A percentile compares a stretch with the other conserved stretches of the same genome.
Conservation (phyloP, 768 basidiomycete species). For the Hygrophorus pudorinus region DNA sequence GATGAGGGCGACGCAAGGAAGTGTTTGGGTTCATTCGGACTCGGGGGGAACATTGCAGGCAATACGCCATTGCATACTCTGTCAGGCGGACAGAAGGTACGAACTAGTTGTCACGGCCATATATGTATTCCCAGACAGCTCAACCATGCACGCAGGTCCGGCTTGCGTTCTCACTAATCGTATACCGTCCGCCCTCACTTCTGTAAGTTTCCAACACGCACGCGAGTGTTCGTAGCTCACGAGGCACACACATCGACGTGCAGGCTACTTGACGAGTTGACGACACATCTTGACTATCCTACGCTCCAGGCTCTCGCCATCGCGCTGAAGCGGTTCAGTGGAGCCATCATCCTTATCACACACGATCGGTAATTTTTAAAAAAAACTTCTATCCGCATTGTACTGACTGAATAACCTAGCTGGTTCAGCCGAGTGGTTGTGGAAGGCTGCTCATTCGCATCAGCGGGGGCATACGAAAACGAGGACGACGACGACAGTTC, state of each 20-base stretch:
- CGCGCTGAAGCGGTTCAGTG: conserved; percentile 39
- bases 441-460: conserved; percentile 15
- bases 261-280: conserved; percentile 45
- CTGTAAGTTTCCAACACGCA: conserved; percentile 13
- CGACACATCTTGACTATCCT: conserved; percentile 58
- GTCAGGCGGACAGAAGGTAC: conserved; percentile 47
- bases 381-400: too few relatives aligned
- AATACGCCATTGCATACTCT: conserved; percentile 35
- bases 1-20: conserved; percentile 30
- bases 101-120: neutral
- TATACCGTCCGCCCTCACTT: conserved; percentile 44
- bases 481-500: conserved; percentile 5
- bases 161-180: conserved; percentile 45
- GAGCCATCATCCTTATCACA: conserved; percentile 53
- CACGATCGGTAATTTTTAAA: conserved; percentile 58
- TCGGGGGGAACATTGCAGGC: conserved; percentile 31
- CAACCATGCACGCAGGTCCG: conserved; percentile 32
- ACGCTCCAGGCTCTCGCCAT: conserved; percentile 47
- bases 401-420: neutral
- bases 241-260: too few relatives aligned
- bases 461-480: conserved; percentile 14
- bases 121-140: neutral
- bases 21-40: conserved; percentile 33
- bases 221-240: too few relatives aligned
- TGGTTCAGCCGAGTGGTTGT: conserved; percentile 17